Base-by-base conservation (phyloP, 2,329 filamentous ascomycete species). In the Fusarium tricinctum region DNA sequence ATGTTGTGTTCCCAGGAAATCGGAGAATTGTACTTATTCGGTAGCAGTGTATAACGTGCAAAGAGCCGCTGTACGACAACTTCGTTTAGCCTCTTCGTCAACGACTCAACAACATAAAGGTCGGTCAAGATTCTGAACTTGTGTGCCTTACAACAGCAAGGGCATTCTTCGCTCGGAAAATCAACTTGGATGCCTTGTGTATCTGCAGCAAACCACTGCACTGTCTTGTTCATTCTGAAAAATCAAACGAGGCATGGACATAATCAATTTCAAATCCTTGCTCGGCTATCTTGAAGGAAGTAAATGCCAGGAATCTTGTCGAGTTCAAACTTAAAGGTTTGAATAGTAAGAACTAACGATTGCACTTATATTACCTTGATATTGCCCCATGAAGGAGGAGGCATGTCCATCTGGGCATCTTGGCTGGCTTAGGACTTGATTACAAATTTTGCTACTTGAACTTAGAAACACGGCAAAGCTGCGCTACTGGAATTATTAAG, bases 1-100 rank as follows among this genome's bases (percentile, higher is more conserved):
- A 58, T 28, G 49, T 15, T 19, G 54, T 47, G n/a, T 26, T 6
- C 28, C 42, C 6, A 32, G 20, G 28, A 8, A 20, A 48, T 73
- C 66, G 63, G 59, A 59, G 42, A 56, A 55, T 69, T 72, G 48
- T 4, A 63, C 64, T 64, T 50, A 69, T 58, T 65, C 64, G 46
- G 61, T 44, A 49, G 52, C 49, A 20, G 56, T 50, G 64, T 72
- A 59, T 15, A 47, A 67, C 50, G 69, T 58, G 26, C 28, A 26
- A 30, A 56, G 38, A 38, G 35, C 35, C 45, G 52, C 52, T 61
- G 51, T 64, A 35, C 22, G 30, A 52, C 50, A 22, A 30, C 26
- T n/a, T 50, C 8, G 20, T 32, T 58, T 58, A 64, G 61, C 26
- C 47, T 39, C 32, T 15, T 64, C 30, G 10, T 32, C 42, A 19